A percentile compares a stretch with the other conserved stretches of the same genome.
Evolutionary conservation across 768 basidiomycete genomes (phyloP).

Genomic region (Pholiota molesta): DNA sequence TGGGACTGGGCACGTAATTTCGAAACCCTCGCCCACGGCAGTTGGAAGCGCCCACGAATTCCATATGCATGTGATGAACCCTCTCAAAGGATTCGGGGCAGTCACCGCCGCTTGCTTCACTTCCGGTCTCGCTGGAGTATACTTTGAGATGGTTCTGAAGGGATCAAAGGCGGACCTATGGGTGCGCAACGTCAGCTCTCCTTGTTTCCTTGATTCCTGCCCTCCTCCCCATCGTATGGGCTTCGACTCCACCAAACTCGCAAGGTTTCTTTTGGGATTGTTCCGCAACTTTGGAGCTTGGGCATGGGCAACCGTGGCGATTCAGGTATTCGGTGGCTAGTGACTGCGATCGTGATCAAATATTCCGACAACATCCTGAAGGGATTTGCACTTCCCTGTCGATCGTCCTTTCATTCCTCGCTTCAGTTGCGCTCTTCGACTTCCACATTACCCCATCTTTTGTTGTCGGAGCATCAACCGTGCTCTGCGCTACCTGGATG

Average conservation of each 20-base stretch:
- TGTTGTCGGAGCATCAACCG: slow-evolving; percentile 79
- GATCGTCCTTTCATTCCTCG: slow-evolving; percentile 94
- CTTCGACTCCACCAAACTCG: slow-evolving; percentile 34
- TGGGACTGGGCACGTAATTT: slow-evolving; percentile 23
- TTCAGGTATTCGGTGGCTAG: slow-evolving; percentile 91
- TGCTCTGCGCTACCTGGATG: slow-evolving; percentile 87
- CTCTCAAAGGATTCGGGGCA: slow-evolving; percentile 85
- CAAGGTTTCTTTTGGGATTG: slow-evolving; percentile 50
- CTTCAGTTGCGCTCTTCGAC: slow-evolving; percentile 87
- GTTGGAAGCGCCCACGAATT: slow-evolving; percentile 13
- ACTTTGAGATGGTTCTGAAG: slow-evolving; percentile 98
- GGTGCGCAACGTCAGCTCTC: slow-evolving; percentile 98
- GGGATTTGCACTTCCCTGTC: slow-evolving; percentile 95
- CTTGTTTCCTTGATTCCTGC: slow-evolving; percentile 93
- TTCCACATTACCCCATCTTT: slow-evolving; percentile 88
- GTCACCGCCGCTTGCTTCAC: slow-evolving; percentile 93
- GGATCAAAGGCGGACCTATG: slow-evolving; percentile 88
- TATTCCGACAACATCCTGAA: slow-evolving; percentile 92
- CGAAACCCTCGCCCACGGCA: slow-evolving; percentile 22
- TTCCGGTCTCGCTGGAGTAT: slow-evolving; percentile 94
- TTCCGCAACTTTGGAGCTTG: slow-evolving; percentile 88
- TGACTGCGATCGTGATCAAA: slow-evolving; percentile 94
- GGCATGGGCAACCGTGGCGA: slow-evolving; percentile 89
- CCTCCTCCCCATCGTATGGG: slow-evolving; percentile 72
- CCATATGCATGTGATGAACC: slow-evolving; percentile 64